Base-by-base conservation (phyloP, 2,329 filamentous ascomycete genomes). In the Aspergillus bombycis region DNA sequence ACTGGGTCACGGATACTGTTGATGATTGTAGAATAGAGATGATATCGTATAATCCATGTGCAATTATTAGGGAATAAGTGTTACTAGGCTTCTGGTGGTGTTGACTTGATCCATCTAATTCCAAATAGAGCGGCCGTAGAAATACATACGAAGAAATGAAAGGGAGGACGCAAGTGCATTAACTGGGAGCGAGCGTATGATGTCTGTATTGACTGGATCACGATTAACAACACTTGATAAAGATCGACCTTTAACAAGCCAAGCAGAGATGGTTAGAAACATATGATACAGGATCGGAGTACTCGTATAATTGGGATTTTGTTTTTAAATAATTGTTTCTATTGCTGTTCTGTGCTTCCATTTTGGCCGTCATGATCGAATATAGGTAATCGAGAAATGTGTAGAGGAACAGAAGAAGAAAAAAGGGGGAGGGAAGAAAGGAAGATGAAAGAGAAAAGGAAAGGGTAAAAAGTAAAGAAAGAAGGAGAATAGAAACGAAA, bases 391-490 rank as follows among this genome's bases (percentile, higher is more conserved):
- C 26, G 65, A 58, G 48, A 57, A 53, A 58, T 62, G 58, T 57
- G 56, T 38, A 59, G 62, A 60, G 61, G 64, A 26, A 58, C 66
- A 67, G 63, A 55, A 62, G 48, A 68, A 62, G n/a, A n/a, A 65
- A 53, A 64, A 50, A 68, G 63, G 65, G 50, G 63, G 57, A 36
- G 62, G 65, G 66, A 69, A 63, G 16, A 41, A 38, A n/a, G 8
- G 38, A 41, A 63, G 60, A 63, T 66, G 64, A 58, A 63, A 45
- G 69, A 54, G 64, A 69, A 58, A 45, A 16, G 14, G 34, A 57
- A 53, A 58, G 62, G 60, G 58, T 54, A 32, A 59, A 62, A 60
- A 60, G 64, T 26, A 58, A 65, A 67, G 63, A 55, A 62, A 46
- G n/a, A n/a, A 67, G 61, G 64, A 52, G 62, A 46, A 68, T 46